These are phyloP conservation scores for Parachlorella kessleri DNA, from an alignment of 139 green algal genomes.

Conservation along the genomic window DNA sequence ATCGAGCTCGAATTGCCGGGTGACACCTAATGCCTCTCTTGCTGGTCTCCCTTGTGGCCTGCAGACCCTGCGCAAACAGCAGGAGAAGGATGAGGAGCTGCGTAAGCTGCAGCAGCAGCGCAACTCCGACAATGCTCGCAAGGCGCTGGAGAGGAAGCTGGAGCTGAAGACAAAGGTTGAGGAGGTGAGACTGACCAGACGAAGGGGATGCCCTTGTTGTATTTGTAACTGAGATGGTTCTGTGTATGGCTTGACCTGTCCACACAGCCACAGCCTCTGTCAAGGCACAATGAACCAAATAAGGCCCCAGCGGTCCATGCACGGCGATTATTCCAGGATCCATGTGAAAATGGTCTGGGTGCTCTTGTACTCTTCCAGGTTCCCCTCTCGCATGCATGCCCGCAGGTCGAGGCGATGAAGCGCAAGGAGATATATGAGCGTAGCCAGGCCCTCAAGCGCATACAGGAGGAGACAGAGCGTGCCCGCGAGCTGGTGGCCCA, in stretches of 20 bases:
- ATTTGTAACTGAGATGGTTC: no score
- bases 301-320: no score
- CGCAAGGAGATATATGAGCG: slow-evolving; percentile 47
- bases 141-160: slow-evolving; percentile 61
- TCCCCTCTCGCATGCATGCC: no score
- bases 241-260: no score
- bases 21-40: background rate
- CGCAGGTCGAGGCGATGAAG: slow-evolving; percentile 71
- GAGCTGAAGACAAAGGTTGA: slow-evolving; percentile 58
- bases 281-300: no score
- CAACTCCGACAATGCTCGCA: slow-evolving; percentile 59
- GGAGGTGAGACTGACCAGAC: no score
- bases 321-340: no score
- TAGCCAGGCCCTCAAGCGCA: slow-evolving; percentile 14
- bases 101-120: slow-evolving; percentile 48
- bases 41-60: background rate
- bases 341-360: no score
- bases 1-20: no score
- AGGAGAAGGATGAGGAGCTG: slow-evolving; percentile 76
- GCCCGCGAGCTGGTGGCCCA: slow-evolving; percentile 52
- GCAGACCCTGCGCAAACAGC: slow-evolving; percentile 47
- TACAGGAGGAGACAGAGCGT: slow-evolving; percentile 53
- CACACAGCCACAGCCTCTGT: no score
- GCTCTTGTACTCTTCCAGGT: no score
- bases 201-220: no score